phyloP scores from a whole-genome alignment of 768 basidiomycete species.

The Phanerochaete sordida region DNA sequence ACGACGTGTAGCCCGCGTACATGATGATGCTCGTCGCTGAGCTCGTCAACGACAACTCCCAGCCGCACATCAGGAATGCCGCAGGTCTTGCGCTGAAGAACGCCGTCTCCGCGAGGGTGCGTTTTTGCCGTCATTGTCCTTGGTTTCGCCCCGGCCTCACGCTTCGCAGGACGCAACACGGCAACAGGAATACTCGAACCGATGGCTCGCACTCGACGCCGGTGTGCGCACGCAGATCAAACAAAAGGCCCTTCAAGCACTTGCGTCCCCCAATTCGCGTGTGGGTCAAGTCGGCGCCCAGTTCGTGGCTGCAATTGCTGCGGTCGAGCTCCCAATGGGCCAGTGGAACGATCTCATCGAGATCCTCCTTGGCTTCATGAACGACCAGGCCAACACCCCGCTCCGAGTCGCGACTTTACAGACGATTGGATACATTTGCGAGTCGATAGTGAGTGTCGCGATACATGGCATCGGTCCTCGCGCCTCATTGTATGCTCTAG shows the following conservation, averaged over 20 bases:
- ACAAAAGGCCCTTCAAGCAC: constrained; percentile 77
- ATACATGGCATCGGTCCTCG: neutral
- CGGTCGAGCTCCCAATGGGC: constrained; percentile 83
- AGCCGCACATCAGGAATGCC: constrained; percentile 83
- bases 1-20: constrained; percentile 73
- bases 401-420: constrained; percentile 86
- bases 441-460: constrained; percentile 74
- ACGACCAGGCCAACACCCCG: constrained; percentile 65
- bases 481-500: constrained; percentile 36
- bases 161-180: constrained; percentile 62
- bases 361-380: constrained; percentile 82
- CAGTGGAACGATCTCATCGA: constrained; percentile 93
- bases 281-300: constrained; percentile 89
- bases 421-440: constrained; percentile 97
- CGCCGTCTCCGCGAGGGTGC: constrained; percentile 82
- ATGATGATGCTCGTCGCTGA: constrained; percentile 87
- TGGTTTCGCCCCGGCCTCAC: constrained; percentile 10
- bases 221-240: constrained; percentile 80
- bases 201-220: constrained; percentile 78
- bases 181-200: constrained; percentile 68
- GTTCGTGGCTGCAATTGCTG: constrained; percentile 91
- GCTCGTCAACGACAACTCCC: constrained; percentile 70
- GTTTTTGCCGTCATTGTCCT: constrained; percentile 26
- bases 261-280: constrained; percentile 66
- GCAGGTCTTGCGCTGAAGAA: constrained; percentile 98